Conservation (phyloP, 371 early-diverging fungal genomes). For the Mucor mucedo region DNA sequence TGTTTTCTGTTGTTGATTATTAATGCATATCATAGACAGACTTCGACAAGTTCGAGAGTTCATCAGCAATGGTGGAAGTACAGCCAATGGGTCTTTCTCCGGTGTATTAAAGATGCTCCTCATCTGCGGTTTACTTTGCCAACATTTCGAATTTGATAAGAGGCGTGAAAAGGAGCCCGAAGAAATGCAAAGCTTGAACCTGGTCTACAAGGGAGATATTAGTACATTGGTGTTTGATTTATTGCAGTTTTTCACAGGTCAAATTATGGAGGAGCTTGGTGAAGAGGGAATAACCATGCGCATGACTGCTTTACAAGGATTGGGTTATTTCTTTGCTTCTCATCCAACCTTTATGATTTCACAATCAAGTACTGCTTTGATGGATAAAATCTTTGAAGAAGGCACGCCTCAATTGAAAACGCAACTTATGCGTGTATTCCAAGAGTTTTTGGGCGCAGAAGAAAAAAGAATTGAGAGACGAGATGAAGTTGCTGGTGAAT, state of each 20-base stretch:
- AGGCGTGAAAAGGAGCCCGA: conserved; percentile 45
- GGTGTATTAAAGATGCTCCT: conserved; percentile 42
- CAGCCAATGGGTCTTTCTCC: conserved; percentile 8
- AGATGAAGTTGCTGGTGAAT: conserved; percentile 23
- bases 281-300: conserved; percentile 25
- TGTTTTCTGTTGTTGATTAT: too few species aligned
- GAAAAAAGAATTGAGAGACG: conserved; percentile 53
- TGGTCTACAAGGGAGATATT: conserved; percentile 29
- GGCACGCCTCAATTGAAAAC: conserved; percentile 57
- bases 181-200: conserved; percentile 21
- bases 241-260: conserved; percentile 29
- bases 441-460: conserved; percentile 73
- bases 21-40: conserved; percentile 23
- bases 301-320: conserved; percentile 35
- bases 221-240: conserved; percentile 27
- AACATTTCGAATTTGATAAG: conserved; percentile 80
- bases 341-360: conserved; percentile 75
- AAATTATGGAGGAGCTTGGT: conserved; percentile 15
- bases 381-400: conserved; percentile 70
- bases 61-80: conserved; percentile 23
- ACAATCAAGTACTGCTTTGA: conserved; percentile 58
- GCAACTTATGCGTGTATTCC: conserved; percentile 72
- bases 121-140: conserved; percentile 72
- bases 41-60: conserved; percentile 36
- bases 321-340: conserved; percentile 75